Conservation (phyloP, 345 rosid species). For the Cardamine resedifolia region DNA sequence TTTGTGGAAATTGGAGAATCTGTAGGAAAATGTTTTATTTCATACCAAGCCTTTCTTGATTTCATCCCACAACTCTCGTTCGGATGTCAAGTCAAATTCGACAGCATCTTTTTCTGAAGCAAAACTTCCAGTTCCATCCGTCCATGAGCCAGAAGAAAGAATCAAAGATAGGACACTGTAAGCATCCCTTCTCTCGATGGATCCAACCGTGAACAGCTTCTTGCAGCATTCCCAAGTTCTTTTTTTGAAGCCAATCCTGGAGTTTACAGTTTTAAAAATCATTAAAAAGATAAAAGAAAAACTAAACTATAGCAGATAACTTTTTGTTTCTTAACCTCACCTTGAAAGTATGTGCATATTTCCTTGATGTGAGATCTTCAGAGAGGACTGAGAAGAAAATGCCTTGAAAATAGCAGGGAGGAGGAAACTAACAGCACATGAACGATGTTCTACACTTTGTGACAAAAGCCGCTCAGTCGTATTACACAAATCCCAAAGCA, state of each 20-base stretch:
- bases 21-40: slow-evolving; percentile 18
- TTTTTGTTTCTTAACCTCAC: slow-evolving; percentile 40
- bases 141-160: slow-evolving; percentile 50
- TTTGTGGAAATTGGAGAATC: slow-evolving; percentile 9
- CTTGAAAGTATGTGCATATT: slow-evolving; percentile 46
- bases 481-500: slow-evolving; percentile 75
- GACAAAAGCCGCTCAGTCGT: slow-evolving; percentile 62
- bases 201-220: slow-evolving; percentile 69
- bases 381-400: slow-evolving; percentile 42
- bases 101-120: slow-evolving; percentile 36
- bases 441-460: slow-evolving; percentile 68
- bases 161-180: slow-evolving; percentile 66
- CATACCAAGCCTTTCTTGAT: slow-evolving; percentile 89
- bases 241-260: slow-evolving; percentile 62
- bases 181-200: slow-evolving; percentile 90
- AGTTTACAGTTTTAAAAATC: slow-evolving; percentile 19
- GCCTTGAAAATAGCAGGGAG: slow-evolving; percentile 71
- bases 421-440: slow-evolving; percentile 69
- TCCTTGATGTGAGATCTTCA: slow-evolving; percentile 48
- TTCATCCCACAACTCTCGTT: slow-evolving; percentile 81
- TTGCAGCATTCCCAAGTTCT: slow-evolving; percentile 80
- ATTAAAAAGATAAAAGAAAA: neutral
- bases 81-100: slow-evolving; percentile 61
- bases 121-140: slow-evolving; percentile 38
- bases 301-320: neutral